Conservation (phyloP, 1,139 yeast species). For the Hyphopichia wangnamkhiaoensis region DNA sequence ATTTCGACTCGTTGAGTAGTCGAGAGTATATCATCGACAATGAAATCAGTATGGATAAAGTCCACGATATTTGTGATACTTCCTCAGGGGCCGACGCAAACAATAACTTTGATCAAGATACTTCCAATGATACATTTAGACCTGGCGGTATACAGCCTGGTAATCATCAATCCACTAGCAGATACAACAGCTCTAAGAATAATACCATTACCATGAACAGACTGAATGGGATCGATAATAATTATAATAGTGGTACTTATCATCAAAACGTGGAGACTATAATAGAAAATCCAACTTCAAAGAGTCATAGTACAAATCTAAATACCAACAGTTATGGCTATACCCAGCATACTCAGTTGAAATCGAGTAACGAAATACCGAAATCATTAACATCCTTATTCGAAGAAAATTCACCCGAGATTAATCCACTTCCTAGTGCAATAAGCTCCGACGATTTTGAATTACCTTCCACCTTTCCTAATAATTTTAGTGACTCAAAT, state of each 20-base stretch:
- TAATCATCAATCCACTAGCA: neutral
- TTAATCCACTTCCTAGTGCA: conserved; percentile 6
- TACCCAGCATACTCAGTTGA: too few species aligned
- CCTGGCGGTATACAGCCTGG: too few species aligned
- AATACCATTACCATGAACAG: conserved; percentile 1
- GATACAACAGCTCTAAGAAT: conserved; percentile 6
- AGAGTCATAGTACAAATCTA: too few species aligned
- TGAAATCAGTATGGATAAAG: conserved; percentile 54
- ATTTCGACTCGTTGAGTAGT: conserved; percentile 75
- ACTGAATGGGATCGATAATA: neutral
- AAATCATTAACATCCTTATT: conserved; percentile 72
- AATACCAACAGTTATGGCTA: too few species aligned
- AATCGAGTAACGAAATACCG: conserved; percentile 57
- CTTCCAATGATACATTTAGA: neutral
- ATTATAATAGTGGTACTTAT: neutral
- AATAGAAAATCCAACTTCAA: too few species aligned
- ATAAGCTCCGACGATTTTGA: conserved; percentile 10
- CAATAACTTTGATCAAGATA: neutral
- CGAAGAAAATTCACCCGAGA: conserved; percentile 39
- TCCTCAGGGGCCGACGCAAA: conserved; percentile 31
- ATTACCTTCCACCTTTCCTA: conserved; percentile 14
- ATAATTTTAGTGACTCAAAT: conserved; percentile 13
- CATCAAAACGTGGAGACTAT: neutral
- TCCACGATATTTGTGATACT: conserved; percentile 38
- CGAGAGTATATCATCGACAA: conserved; percentile 71